These are phyloP conservation scores for Cicer cuneatum DNA, from an alignment of 306 rosid species.

Conservation along the genomic window DNA sequence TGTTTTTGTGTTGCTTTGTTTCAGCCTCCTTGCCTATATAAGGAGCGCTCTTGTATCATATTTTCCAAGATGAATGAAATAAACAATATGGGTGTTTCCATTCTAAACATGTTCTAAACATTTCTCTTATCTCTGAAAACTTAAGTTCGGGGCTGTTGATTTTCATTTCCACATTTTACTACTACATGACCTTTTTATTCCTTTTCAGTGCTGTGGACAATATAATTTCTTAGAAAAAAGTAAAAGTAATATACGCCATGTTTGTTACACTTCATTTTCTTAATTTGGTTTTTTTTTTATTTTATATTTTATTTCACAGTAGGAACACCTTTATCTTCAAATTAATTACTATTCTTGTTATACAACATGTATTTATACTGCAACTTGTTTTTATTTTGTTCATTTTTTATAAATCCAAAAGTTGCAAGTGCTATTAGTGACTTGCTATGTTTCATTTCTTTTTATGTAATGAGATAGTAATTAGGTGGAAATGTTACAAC, in stretches of 20 bases:
- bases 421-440: not conserved
- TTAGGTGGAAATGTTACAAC: no score
- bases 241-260: constrained; percentile 6
- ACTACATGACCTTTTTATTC: not conserved
- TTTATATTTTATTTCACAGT: not conserved
- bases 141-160: not conserved
- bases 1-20: no score
- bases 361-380: no score
- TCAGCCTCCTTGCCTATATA: no score
- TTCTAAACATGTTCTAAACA: no score
- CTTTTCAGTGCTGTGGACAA: not conserved
- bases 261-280: constrained; percentile 22
- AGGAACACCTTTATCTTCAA: not conserved
- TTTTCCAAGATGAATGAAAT: no score
- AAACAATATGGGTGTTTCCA: no score
- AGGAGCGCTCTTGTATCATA: no score
- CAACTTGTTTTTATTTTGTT: not conserved
- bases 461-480: no score
- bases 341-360: no score
- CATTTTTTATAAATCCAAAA: not conserved
- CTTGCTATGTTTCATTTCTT: not conserved
- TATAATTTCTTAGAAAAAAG: not conserved
- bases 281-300: not conserved
- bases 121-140: no score
- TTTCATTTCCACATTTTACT: constrained; percentile 24